Conservation (phyloP, 208 protist species). For the Trypanosoma congolense region DNA sequence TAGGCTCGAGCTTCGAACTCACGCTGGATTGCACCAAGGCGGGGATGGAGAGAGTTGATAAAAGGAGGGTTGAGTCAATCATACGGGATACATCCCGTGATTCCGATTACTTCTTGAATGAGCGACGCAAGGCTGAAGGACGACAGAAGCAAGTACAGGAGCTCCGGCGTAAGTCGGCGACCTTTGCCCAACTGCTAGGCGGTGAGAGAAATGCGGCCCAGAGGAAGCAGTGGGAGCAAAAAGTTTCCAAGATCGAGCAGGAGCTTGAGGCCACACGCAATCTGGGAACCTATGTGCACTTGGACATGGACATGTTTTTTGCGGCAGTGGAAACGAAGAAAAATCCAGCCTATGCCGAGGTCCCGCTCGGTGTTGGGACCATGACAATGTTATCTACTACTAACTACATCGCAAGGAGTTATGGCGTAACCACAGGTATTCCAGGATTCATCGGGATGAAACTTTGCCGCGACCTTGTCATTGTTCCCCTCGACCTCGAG, state of each 20-base stretch:
- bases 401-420: slow-evolving; percentile 94
- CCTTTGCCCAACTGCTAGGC: slow-evolving; percentile 4
- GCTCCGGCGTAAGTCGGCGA: slow-evolving; percentile 28
- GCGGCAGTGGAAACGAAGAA: slow-evolving; percentile 90
- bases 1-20: slow-evolving; percentile 8
- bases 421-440: slow-evolving; percentile 95
- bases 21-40: slow-evolving; percentile 73
- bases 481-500: slow-evolving; percentile 78
- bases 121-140: slow-evolving; percentile 52
- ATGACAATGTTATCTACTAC: slow-evolving; percentile 93
- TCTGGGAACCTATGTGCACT: slow-evolving; percentile 71
- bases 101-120: slow-evolving; percentile 60
- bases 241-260: slow-evolving; percentile 47
- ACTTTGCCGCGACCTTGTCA: slow-evolving; percentile 86
- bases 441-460: slow-evolving; percentile 91
- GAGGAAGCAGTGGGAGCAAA: slow-evolving; percentile 34
- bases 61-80: slow-evolving; percentile 38
- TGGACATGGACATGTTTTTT: slow-evolving; percentile 95
- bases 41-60: slow-evolving; percentile 57
- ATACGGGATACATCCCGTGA: slow-evolving; percentile 50
- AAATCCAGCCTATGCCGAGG: slow-evolving; percentile 75
- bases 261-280: slow-evolving; percentile 69
- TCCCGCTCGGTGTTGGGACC: slow-evolving; percentile 93
- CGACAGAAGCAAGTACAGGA: slow-evolving; percentile 33
- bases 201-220: slow-evolving; percentile 16